Conservation (phyloP, 2,329 filamentous ascomycete genomes). For the Verticillium tricorpus region DNA sequence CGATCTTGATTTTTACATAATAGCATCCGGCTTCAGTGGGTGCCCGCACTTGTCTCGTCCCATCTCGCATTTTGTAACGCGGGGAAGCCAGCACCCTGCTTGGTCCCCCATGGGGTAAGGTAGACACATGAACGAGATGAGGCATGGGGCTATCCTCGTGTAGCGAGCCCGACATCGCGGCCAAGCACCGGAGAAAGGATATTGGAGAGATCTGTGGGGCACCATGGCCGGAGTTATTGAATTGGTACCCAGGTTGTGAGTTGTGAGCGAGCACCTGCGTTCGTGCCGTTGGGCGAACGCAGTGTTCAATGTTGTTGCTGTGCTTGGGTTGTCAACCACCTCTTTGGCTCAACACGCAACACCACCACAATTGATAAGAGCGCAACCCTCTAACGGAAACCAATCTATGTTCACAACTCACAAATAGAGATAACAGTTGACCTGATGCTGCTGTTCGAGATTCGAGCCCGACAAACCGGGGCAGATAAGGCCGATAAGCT, state of each 20-base stretch:
- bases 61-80: not conserved
- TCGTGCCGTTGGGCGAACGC: not conserved
- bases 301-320: not conserved
- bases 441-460: not conserved
- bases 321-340: not conserved
- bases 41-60: not conserved
- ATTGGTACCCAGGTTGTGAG: not conserved
- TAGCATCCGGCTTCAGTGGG: not conserved
- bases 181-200: not conserved
- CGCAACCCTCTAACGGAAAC: not conserved
- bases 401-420: not conserved
- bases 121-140: not conserved
- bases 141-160: not conserved
- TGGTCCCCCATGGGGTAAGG: not conserved
- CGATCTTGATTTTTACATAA: not conserved
- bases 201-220: not conserved
- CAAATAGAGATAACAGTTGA: not conserved
- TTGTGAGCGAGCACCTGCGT: not conserved
- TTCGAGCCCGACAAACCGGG: not conserved
- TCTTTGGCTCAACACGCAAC: not conserved
- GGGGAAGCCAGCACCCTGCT: not conserved
- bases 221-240: not conserved
- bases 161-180: not conserved
- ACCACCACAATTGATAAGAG: not conserved
- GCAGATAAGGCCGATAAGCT: not conserved